Evolutionary conservation across 805 yeast species (phyloP), one percentile per base, ranked within the genome.

Genomic region (Naumovozyma castellii): DNA sequence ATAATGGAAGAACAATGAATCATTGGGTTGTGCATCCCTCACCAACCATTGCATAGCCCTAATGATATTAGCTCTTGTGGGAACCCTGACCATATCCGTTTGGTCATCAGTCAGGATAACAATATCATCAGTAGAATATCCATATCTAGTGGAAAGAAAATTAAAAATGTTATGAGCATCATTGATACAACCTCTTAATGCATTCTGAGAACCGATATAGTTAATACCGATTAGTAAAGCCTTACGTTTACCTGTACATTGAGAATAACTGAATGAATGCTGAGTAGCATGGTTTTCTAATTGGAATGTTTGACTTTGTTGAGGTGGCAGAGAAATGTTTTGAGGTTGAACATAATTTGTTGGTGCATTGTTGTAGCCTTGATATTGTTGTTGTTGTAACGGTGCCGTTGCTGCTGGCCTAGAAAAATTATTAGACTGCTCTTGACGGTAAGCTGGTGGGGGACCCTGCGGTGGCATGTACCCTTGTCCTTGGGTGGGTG

Each of bases 41-140:
- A 80, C 88, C 17, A 84, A 69, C 95, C 95, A 84, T 41, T 72
- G 77, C 83, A 83, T 81, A 2, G 87, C 95, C 33, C 78, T 68
- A 16, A 83, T 54, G 57, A 85, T 84, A 57, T 85, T 84, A 4
- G 68, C 75, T 40, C 73, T 66, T 2, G 84, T 75, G 15, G 95
- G 95, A 9, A 78, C 66, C 18, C 56, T 40, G 41, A 66, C 71
- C 57, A 54, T 57, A 41, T 67, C 66, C 25, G 54, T 57, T 49
- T 69, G 71, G 48, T 77, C 82, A 53, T 78, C 84, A 1, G 80
- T 73, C 32, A 78, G 59, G 36, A 74, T 57, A 12, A 78, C 84
- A 50, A 78, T 76, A 54, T 77, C 76, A 44, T 73, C 75, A 25
- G 65, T 62, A 8, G 48, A 46, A 51, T 73, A 78, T 0, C 82